Conservation (phyloP, 225 moss, liverwort and hornwort species). For the Neckera pumila region DNA sequence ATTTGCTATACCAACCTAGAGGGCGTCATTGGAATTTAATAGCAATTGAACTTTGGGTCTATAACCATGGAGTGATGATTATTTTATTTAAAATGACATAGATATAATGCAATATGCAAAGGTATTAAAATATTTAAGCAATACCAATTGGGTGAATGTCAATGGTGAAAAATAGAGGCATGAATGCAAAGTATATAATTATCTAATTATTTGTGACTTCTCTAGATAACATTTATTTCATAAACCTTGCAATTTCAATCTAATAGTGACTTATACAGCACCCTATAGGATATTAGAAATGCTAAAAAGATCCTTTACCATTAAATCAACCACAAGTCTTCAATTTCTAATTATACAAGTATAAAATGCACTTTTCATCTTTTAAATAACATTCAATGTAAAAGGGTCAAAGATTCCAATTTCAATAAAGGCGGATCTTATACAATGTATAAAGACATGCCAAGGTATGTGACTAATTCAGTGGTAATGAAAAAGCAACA, state of each 20-base stretch:
- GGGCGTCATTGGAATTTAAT: no score
- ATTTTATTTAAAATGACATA: no score
- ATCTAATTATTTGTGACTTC: background rate
- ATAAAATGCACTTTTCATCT: background rate
- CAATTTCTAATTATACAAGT: background rate
- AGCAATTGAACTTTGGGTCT: no score
- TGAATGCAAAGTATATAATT: background rate
- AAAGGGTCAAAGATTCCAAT: background rate
- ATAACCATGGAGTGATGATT: no score
- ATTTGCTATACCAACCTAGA: no score
- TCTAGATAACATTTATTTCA: background rate
- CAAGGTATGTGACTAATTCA: background rate
- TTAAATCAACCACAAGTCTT: background rate
- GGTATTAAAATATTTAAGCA: background rate
- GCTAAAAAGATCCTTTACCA: background rate
- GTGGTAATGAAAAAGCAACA: background rate
- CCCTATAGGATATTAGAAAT: background rate
- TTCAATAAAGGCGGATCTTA: background rate
- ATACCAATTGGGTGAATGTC: rapidly evolving
- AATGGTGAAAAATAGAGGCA: no score
- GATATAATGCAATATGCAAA: background rate
- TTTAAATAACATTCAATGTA: background rate
- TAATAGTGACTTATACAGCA: background rate
- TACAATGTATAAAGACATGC: background rate
- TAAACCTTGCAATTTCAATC: background rate